Base-by-base conservation (phyloP, 1,284 basidiomycete species). In the Ustilago loliicola region DNA sequence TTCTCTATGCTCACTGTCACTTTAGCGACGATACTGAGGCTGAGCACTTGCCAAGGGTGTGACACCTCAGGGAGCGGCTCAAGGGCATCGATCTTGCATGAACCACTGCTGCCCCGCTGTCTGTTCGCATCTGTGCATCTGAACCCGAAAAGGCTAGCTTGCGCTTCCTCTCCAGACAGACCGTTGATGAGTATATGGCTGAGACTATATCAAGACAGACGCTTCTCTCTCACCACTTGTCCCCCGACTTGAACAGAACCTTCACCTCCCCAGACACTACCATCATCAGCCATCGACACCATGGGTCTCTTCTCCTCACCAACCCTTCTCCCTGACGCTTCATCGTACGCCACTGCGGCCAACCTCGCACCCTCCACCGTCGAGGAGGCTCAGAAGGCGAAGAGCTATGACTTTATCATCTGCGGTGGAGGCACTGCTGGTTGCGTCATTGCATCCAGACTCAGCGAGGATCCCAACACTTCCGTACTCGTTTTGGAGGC, bases 341-440 rank as follows among this genome's bases (percentile, higher is more conserved):
- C 65, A 50, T 50, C 59, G 40, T 79, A 75, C 47, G 77, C 77
- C 34, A 78, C 76, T 27, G 21, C 63, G 0, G 71, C 76, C 59
- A 66, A 63, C 54, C 13, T 77, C 29, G 66, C 75, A 6, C 75
- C 75, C 32, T 47, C 55, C 40, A 68, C 67, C 29, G 71, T 65
- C 23, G 45, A 74, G 48, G 71, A 74, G 50, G 67, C 76, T 5
- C 65, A 65, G 34, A 72, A 74, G 58, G 72, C 72, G 9, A 74
- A 67, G 51, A 65, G 58, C 50, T 79, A 79, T 66, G 77, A 79
- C 45, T 79, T 68, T 40, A 70, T 83, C 67, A 71, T 83, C 57
- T 66, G 81, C 34, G 82, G 82, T 21, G 79, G 65, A 23, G 81
- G 81, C 21, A 83, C 81, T 0, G 81, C 81, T 2, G 82, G 82